A percentile compares a stretch with the other conserved stretches of the same genome.
These are phyloP conservation scores for Rhizopus sp. DNA, from an alignment of 371 early-diverging fungal genomes.

Conservation along the genomic window DNA sequence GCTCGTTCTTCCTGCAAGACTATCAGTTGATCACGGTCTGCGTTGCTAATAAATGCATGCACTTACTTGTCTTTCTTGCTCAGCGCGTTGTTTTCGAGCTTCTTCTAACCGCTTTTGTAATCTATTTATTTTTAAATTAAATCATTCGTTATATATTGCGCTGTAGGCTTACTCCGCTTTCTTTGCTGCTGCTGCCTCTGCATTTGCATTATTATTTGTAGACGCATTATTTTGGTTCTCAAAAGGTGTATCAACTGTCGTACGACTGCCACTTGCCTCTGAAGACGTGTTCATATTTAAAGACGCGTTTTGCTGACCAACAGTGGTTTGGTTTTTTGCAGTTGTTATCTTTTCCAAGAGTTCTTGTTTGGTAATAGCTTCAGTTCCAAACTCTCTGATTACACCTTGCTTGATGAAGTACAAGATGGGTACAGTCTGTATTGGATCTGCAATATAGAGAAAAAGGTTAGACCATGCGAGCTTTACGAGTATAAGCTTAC, in stretches of 20 bases:
- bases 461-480: background rate
- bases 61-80: constrained; percentile 35
- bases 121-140: constrained; percentile 14
- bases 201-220: background rate
- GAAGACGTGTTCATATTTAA: too few species aligned
- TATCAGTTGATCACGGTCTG: too few species aligned
- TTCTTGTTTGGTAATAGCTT: constrained; percentile 17
- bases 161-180: constrained; percentile 21
- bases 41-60: background rate
- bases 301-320: background rate
- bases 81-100: constrained; percentile 35
- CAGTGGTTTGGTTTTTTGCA: background rate
- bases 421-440: constrained; percentile 23
- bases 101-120: constrained; percentile 40
- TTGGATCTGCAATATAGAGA: constrained; percentile 18
- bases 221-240: background rate
- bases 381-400: constrained; percentile 30
- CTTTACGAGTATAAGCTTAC: constrained; percentile 9
- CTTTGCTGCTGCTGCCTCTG: constrained; percentile 9
- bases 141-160: too few species aligned
- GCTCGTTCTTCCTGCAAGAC: constrained; percentile 26
- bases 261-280: background rate
- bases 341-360: constrained; percentile 20
- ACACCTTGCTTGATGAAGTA: constrained; percentile 37
- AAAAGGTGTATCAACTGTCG: background rate